Percentiles rank a stretch among this genome's conserved stretches.
phyloP scores from a whole-genome alignment of 805 yeast species.

The Suhomyces pyralidae region DNA sequence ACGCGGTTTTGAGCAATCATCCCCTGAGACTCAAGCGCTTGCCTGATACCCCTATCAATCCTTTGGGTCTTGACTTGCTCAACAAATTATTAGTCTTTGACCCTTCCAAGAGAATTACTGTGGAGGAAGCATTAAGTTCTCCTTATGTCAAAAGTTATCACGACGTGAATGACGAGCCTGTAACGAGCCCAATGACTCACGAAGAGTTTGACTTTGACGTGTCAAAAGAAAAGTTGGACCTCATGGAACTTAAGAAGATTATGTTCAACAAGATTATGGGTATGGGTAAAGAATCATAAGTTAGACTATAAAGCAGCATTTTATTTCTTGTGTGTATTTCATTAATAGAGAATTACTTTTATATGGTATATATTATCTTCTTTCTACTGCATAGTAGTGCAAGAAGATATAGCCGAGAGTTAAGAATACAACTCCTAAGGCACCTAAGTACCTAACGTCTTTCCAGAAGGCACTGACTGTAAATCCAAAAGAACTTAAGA shows the following conservation, averaged over 20 bases:
- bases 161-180: conserved; percentile 29
- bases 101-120: conserved; percentile 7
- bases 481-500: conserved; percentile 92
- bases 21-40: conserved; percentile 16
- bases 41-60: conserved; percentile 17
- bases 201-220: conserved; percentile 29
- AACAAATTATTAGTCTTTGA: conserved; percentile 7
- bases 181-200: conserved; percentile 17
- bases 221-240: conserved; percentile 8
- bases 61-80: conserved; percentile 25
- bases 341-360: background rate
- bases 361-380: conserved; percentile 39
- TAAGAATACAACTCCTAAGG: conserved; percentile 58
- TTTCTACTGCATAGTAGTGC: conserved; percentile 71
- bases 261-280: conserved; percentile 8
- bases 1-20: conserved; percentile 16
- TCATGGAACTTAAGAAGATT: conserved; percentile 7
- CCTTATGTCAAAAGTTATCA: conserved; percentile 9
- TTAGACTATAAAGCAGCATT: background rate
- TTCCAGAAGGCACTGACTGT: conserved; percentile 69
- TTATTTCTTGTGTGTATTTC: conserved; percentile 1
- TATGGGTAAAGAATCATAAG: background rate
- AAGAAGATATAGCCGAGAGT: conserved; percentile 72
- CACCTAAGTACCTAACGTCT: conserved; percentile 60
- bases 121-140: conserved; percentile 9